These are phyloP conservation scores for Glycine latifolia DNA, from an alignment of 306 rosid genomes.

Conservation along the genomic window DNA sequence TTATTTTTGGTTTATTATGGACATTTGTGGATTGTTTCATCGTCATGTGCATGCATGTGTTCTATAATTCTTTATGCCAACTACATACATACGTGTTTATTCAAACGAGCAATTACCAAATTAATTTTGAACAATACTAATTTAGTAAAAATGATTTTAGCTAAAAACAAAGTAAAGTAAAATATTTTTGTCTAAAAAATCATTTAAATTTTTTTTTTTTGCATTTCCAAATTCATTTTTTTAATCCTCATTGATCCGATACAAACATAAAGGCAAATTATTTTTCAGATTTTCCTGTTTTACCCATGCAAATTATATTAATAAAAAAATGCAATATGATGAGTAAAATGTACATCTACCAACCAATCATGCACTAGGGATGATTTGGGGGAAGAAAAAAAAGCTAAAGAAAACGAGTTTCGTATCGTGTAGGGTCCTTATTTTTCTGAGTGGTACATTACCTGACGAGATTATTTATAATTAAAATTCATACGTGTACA, in stretches of 20 bases:
- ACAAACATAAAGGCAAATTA: neutral
- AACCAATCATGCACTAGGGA: conserved; percentile 8
- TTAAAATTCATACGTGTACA: conserved; percentile 45
- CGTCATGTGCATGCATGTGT: conserved; percentile 24
- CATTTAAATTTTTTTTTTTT: too few relatives aligned
- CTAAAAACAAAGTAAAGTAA: neutral
- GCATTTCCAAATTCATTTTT: too few relatives aligned
- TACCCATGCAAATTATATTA: neutral
- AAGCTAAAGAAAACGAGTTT: neutral
- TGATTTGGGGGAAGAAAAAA: conserved; percentile 27
- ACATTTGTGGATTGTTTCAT: conserved; percentile 15
- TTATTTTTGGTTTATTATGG: neutral
- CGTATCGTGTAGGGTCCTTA: conserved; percentile 46
- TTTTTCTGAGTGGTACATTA: conserved; percentile 26
- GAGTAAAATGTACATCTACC: neutral
- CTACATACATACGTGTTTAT: conserved; percentile 10
- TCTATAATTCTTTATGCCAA: conserved; percentile 15
- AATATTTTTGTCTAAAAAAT: neutral
- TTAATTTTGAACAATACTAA: neutral
- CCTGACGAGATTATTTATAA: conserved; percentile 40
- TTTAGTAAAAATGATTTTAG: neutral
- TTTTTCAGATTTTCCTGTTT: neutral
- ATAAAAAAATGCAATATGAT: neutral
- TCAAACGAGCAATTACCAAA: neutral
- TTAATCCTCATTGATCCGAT: too few relatives aligned